These are phyloP conservation scores for Truncatella angustata DNA, from an alignment of 2,329 filamentous ascomycete species.

Conservation along the genomic window DNA sequence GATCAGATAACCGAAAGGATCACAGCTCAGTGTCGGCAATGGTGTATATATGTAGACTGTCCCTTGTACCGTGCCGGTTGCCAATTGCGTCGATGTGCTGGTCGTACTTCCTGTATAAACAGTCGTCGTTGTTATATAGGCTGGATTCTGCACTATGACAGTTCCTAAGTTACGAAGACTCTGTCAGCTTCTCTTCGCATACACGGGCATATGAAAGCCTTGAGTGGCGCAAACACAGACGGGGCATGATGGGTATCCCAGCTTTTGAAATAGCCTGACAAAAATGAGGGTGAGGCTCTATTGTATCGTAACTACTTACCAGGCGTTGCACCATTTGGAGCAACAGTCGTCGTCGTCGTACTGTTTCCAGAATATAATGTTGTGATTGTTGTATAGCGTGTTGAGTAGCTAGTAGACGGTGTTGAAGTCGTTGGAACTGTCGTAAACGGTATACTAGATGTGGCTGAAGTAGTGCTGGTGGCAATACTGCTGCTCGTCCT, in stretches of 20 bases:
- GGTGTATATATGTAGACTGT: conserved; percentile 2
- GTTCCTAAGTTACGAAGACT: conserved; percentile 1
- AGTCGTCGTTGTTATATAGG: not conserved
- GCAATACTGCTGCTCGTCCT: not conserved
- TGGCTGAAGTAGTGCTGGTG: not conserved
- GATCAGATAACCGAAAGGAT: conserved; percentile 17
- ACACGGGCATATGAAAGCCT: too few species aligned
- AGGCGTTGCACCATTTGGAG: not conserved
- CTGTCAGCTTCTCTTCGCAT: too few species aligned
- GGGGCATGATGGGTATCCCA: too few species aligned
- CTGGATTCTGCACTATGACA: conserved; percentile 2
- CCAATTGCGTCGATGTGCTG: not conserved
- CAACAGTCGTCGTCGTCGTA: conserved; percentile 2
- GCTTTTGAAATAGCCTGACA: too few species aligned
- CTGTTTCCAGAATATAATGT: not conserved
- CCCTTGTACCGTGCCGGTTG: conserved; percentile 6
- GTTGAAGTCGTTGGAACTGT: not conserved
- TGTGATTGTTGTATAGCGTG: not conserved
- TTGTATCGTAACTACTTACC: too few species aligned
- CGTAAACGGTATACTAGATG: not conserved
- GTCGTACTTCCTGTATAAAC: not conserved
- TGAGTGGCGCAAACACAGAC: too few species aligned
- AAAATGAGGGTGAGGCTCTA: too few species aligned
- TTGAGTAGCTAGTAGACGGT: not conserved
- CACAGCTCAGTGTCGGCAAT: conserved; percentile 11